Evolutionary conservation across 164 flowering plant species (phyloP).

Genomic region (Chimonanthus salicifolius): DNA sequence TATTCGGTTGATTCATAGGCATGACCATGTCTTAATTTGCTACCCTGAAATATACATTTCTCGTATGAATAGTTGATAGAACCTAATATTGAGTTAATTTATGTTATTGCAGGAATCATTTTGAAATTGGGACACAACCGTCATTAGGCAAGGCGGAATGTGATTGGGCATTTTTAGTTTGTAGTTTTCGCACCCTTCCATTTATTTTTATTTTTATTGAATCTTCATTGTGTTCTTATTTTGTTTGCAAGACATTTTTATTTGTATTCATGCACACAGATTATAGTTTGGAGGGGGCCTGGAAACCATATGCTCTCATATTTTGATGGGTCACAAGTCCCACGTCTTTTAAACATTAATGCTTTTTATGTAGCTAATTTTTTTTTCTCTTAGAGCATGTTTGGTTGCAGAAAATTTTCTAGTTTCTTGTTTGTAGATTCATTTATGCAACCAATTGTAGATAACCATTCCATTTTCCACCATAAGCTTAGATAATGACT

Average conservation of each 20-base stretch:
- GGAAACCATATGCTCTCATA: neutral
- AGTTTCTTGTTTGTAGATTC: too few species aligned
- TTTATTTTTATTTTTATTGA: conserved; percentile 1
- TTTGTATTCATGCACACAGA: neutral
- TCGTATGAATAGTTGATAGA: neutral
- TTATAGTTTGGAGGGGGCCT: conserved; percentile 3
- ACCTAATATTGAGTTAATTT: neutral
- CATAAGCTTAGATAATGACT: too few species aligned
- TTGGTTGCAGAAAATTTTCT: too few species aligned
- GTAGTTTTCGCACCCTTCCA: neutral
- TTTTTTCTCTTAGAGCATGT: too few species aligned
- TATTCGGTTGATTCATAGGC: neutral
- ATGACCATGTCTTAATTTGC: neutral
- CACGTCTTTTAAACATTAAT: neutral
- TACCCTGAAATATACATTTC: neutral
- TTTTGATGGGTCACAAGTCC: neutral
- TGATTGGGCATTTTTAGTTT: neutral
- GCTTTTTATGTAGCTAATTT: too few species aligned
- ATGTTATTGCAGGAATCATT: neutral
- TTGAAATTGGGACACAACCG: neutral
- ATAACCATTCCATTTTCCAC: too few species aligned
- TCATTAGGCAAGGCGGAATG: neutral
- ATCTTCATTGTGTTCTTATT: neutral
- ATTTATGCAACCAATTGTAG: too few species aligned
- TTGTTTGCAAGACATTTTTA: neutral